Evolutionary conservation across 2,329 filamentous ascomycete genomes (phyloP).

Genomic region (Colletotrichum trifolii): DNA sequence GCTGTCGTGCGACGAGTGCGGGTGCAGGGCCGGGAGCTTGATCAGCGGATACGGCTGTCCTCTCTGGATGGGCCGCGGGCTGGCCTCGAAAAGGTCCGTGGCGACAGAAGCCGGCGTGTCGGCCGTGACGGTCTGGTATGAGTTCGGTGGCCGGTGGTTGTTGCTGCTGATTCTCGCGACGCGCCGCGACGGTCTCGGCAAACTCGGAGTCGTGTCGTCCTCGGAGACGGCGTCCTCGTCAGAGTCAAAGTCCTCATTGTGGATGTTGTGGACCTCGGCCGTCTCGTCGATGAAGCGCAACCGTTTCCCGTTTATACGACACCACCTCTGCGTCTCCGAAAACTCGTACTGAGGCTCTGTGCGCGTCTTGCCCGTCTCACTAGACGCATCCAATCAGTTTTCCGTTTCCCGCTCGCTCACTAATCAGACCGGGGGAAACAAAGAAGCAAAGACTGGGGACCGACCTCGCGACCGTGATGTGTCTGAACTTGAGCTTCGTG

Average conservation of each 20-base stretch:
- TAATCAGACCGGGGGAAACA: not conserved
- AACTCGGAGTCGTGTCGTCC: not conserved
- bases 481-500: conserved; percentile 20
- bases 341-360: conserved; percentile 20
- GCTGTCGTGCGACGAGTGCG: not conserved
- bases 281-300: conserved; percentile 30
- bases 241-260: conserved; percentile 21
- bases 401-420: no score
- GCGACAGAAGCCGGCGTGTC: not conserved
- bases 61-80: not conserved
- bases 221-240: conserved; percentile 11
- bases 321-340: conserved; percentile 20
- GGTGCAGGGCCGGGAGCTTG: conserved; percentile 4
- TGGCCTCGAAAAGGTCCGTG: not conserved
- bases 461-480: conserved; percentile 12
- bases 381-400: not conserved
- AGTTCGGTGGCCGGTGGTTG: not conserved
- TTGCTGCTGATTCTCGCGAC: not conserved
- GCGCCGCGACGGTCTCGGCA: not conserved
- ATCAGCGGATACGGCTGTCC: not conserved
- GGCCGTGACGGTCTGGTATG: not conserved
- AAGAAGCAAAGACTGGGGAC: not conserved
- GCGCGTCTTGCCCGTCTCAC: not conserved
- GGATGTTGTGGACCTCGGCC: conserved; percentile 15
- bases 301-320: conserved; percentile 5